A percentile compares a stretch with the other conserved stretches of the same genome.
Evolutionary conservation across 2,329 filamentous ascomycete species (phyloP).

Genomic region (Amauroascus niger): DNA sequence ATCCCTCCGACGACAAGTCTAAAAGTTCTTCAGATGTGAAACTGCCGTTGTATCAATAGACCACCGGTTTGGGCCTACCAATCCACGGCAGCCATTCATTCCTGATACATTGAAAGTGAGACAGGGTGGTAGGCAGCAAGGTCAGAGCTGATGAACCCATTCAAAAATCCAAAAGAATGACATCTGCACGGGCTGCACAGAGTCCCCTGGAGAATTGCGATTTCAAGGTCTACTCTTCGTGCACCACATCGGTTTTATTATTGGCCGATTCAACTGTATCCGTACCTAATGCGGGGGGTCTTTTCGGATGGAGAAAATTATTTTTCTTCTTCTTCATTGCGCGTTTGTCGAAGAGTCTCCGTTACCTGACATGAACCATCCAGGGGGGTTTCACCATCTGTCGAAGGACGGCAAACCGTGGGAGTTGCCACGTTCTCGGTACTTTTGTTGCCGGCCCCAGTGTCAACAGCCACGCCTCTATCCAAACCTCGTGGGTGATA

Average conservation of each 20-base stretch:
- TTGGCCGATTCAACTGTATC: too few species aligned
- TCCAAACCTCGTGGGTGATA: too few species aligned
- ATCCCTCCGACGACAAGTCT: not conserved
- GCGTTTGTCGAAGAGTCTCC: too few species aligned
- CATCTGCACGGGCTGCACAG: not conserved
- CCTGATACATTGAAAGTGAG: not conserved
- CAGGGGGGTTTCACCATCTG: not conserved
- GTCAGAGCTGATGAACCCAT: not conserved
- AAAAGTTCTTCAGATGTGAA: not conserved
- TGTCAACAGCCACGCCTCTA: not conserved
- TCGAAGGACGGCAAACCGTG: not conserved
- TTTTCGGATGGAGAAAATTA: too few species aligned
- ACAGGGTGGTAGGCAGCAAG: not conserved
- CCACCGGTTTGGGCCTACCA: not conserved
- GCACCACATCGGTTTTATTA: not conserved
- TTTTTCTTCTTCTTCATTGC: not conserved
- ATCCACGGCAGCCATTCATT: not conserved
- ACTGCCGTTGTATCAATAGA: constrained; percentile 4
- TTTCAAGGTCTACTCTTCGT: not conserved
- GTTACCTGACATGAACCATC: not conserved
- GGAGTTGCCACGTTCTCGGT: not conserved
- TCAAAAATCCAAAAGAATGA: not conserved
- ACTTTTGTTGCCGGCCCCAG: not conserved
- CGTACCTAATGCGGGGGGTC: too few species aligned
- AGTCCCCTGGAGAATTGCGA: not conserved